phyloP scores from a whole-genome alignment of 2,329 filamentous ascomycete species.

The Meredithiella fracta region DNA sequence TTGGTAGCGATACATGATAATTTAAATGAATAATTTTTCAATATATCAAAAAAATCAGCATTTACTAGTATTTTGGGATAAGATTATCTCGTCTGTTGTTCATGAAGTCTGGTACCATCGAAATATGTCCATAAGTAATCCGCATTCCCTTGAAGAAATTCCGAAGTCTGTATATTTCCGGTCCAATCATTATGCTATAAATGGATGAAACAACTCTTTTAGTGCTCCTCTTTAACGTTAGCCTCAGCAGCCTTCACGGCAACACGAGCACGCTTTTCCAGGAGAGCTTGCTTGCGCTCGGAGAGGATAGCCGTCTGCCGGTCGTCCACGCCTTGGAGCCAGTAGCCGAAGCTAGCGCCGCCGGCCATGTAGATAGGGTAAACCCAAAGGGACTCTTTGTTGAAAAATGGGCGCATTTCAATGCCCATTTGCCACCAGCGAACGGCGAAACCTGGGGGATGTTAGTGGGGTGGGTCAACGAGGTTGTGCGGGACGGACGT shows the following conservation, averaged over 20 bases:
- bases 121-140: not conserved
- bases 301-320: constrained; percentile 60
- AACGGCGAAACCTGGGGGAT: constrained; percentile 61
- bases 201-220: not conserved
- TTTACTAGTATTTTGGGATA: too few relatives aligned
- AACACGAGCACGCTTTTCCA: constrained; percentile 76
- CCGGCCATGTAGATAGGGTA: constrained; percentile 80
- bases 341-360: constrained; percentile 90
- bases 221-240: constrained; percentile 8
- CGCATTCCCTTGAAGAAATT: not conserved
- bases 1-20: too few relatives aligned
- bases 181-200: not conserved
- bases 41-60: too few relatives aligned
- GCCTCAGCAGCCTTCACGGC: constrained; percentile 25
- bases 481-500: constrained; percentile 23
- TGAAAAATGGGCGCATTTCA: constrained; percentile 92
- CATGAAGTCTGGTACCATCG: too few relatives aligned
- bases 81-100: not conserved
- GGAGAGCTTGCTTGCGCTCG: constrained; percentile 61
- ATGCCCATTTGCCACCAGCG: constrained; percentile 95
- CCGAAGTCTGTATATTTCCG: constrained; percentile 4
- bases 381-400: constrained; percentile 66
- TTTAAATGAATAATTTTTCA: too few relatives aligned
- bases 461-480: constrained; percentile 1
- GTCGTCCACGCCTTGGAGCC: constrained; percentile 80